A percentile compares a stretch with the other conserved stretches of the same genome.
Conservation (phyloP, 306 rosid species). For the Vachellia collinsii region DNA sequence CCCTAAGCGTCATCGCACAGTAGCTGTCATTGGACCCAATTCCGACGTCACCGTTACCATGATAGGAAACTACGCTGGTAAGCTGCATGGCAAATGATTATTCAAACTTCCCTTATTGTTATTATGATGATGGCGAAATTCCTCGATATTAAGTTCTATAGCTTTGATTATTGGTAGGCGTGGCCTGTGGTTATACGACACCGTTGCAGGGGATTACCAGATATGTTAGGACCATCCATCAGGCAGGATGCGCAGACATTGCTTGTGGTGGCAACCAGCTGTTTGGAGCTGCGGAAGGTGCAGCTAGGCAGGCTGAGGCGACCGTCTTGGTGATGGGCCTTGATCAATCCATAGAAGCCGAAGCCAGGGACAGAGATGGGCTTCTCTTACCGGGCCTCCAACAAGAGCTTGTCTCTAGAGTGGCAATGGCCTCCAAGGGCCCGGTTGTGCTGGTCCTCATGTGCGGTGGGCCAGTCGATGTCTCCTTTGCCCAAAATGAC, state of each 20-base stretch:
- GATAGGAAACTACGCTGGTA: slow-evolving; percentile 95
- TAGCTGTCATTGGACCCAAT: slow-evolving; percentile 91
- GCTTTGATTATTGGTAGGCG: slow-evolving; percentile 42
- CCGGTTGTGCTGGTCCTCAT: slow-evolving; percentile 76
- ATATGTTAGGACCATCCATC: slow-evolving; percentile 72
- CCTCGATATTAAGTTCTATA: not conserved
- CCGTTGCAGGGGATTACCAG: slow-evolving; percentile 84
- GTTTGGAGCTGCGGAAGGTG: slow-evolving; percentile 59
- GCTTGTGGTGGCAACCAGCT: slow-evolving; percentile 50
- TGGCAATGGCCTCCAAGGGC: slow-evolving; percentile 65
- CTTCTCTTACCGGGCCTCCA: slow-evolving; percentile 76
- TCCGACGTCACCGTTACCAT: slow-evolving; percentile 79
- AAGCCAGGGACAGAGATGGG: slow-evolving; percentile 57
- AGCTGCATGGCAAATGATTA: not conserved
- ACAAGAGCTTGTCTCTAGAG: slow-evolving; percentile 68
- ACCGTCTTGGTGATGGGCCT: slow-evolving; percentile 79
- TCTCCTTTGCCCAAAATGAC: slow-evolving; percentile 65
- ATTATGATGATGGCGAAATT: not conserved
- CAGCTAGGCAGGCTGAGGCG: slow-evolving; percentile 68
- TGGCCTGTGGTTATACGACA: slow-evolving; percentile 81
- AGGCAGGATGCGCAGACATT: slow-evolving; percentile 61
- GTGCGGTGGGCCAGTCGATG: slow-evolving; percentile 94
- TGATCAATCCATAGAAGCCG: slow-evolving; percentile 90
- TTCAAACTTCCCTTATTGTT: too few species aligned
- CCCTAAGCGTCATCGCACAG: slow-evolving; percentile 44